A percentile compares a stretch with the other conserved stretches of the same genome.
Evolutionary conservation across 495 filamentous ascomycete genomes (phyloP).

Genomic region (Hypoxylon intermedium): DNA sequence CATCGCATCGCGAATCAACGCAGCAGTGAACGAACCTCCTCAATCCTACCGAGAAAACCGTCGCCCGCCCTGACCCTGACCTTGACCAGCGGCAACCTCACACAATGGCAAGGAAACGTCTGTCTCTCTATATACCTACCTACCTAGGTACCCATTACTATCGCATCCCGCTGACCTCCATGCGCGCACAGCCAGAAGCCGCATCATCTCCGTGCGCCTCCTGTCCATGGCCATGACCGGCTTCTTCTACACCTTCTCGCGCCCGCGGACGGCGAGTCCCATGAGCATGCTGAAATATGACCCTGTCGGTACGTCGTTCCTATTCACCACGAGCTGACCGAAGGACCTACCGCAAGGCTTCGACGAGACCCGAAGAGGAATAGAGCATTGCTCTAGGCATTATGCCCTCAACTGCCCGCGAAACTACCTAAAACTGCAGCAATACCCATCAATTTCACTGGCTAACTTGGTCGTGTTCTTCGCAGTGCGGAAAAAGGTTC

Average conservation of each 20-base stretch:
- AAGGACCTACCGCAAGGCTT: too few species aligned
- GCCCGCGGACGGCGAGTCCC: conserved; percentile 79
- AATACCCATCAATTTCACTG: too few species aligned
- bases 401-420: background rate
- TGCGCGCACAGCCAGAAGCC: conserved; percentile 76
- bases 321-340: background rate
- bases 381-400: background rate
- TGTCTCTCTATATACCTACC: background rate
- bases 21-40: too few species aligned
- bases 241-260: conserved; percentile 88
- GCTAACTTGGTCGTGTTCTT: conserved; percentile 7
- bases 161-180: conserved; percentile 12
- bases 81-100: background rate
- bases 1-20: conserved; percentile 10
- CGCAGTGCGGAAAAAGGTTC: conserved; percentile 81
- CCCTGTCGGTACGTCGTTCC: conserved; percentile 79
- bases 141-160: background rate
- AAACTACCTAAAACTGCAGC: background rate
- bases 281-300: conserved; percentile 99
- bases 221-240: conserved; percentile 99
- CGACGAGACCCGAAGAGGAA: background rate
- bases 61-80: background rate
- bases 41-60: conserved; percentile 4
- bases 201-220: conserved; percentile 89
- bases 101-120: conserved; percentile 37